Base-by-base conservation (phyloP, 106 monocot genomes). In the Apostasia shenzhenica region DNA sequence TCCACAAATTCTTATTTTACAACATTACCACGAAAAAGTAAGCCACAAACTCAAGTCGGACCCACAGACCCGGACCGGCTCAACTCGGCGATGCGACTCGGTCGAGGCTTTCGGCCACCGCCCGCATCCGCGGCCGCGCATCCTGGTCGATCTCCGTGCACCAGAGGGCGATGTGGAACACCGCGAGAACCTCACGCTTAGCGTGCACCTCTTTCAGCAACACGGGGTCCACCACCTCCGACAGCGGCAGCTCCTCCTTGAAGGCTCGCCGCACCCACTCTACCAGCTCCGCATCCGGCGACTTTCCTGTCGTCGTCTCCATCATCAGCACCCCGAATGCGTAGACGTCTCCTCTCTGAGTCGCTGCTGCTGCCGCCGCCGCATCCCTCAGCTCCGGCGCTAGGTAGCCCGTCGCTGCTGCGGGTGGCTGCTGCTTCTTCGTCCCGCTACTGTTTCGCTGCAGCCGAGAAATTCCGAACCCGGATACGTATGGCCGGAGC, bases 261-360 rank as follows among this genome's bases (percentile, higher is more conserved):
- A 94, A 94, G 14, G 91, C 88, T 37, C 67, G 10, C 50, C 91
- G 73, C 55, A 94, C 91, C 65, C 81, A 88, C 4, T 69, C 75
- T 72, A 87, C 94, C 61, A 94, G 43, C 12, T 83, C 93, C 8
- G 41, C 39, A 8, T 73, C 74, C 0, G 69, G 84, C 2, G 45
- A 59, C 63, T 82, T 78, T 41, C 94, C 94, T 1, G 94, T 94
- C 50, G 87, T 75, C 12, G 71, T 82, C 79, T 97, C 93, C 51
- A 92, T 42, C 44, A 85, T 73, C 37, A 92, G 73, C 6, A 88
- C 50, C 3, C 91, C 91, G 51, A 97, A 92, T 38, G 95, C 67
- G 70, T 89, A 92, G 6, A 97, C 95, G 50, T 97, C 95, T 43
- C 81, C 67, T 67, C 83, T 92, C 78, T 97, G 95, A 1, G 89